These are phyloP conservation scores for Didymella segeticola DNA, from an alignment of 2,329 filamentous ascomycete species.

Conservation along the genomic window DNA sequence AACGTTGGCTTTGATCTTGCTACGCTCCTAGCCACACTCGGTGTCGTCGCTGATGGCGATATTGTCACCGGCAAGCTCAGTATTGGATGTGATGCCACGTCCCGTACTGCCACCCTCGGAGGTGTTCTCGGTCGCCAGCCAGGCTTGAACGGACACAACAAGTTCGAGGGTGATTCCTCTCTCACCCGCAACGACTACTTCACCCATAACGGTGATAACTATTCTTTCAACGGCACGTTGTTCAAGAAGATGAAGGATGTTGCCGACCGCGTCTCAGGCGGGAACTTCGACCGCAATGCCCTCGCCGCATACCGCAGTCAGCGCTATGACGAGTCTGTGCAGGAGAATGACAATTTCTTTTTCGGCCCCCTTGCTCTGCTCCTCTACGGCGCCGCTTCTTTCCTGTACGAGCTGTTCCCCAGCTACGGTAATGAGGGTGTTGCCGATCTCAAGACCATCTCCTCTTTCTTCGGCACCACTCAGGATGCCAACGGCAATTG, in stretches of 20 bases:
- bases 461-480: slow-evolving; percentile 51
- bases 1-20: slow-evolving; percentile 54
- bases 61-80: slow-evolving; percentile 52
- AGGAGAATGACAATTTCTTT: slow-evolving; percentile 52
- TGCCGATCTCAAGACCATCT: slow-evolving; percentile 27
- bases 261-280: slow-evolving; percentile 33
- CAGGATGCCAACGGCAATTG: slow-evolving; percentile 31
- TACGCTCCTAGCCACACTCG: slow-evolving; percentile 49
- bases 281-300: slow-evolving; percentile 48
- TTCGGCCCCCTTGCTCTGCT: slow-evolving; percentile 52
- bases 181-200: slow-evolving; percentile 54
- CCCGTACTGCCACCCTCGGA: slow-evolving; percentile 44
- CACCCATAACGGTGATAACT: slow-evolving; percentile 45
- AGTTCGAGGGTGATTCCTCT: slow-evolving; percentile 52
- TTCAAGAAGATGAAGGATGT: slow-evolving; percentile 49
- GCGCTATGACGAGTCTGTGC: slow-evolving; percentile 49
- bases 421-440: slow-evolving; percentile 29
- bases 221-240: slow-evolving; percentile 51
- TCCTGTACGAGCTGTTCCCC: slow-evolving; percentile 55
- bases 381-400: slow-evolving; percentile 52
- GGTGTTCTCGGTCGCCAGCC: slow-evolving; percentile 46
- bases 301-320: slow-evolving; percentile 50
- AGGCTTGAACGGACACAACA: slow-evolving; percentile 55
- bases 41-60: slow-evolving; percentile 52
- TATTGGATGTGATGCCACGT: slow-evolving; percentile 56